These are phyloP conservation scores for Toxicodendron radicans DNA, from an alignment of 345 rosid species.

Conservation along the genomic window DNA sequence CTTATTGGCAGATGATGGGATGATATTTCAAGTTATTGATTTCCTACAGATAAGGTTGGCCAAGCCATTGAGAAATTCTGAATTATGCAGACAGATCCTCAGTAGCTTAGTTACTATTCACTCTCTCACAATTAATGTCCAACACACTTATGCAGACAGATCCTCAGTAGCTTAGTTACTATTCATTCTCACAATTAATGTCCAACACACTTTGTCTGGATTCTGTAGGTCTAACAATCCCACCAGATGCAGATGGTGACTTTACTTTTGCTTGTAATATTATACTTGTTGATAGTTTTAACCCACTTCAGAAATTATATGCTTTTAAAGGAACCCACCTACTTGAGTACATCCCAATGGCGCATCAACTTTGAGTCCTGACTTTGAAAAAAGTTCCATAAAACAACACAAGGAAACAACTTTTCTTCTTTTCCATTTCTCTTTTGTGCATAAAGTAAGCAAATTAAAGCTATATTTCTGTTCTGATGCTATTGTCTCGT, in stretches of 20 bases:
- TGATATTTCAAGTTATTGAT: too few species aligned
- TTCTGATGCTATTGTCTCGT: neutral
- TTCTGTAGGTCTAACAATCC: neutral
- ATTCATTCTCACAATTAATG: neutral
- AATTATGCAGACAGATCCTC: neutral
- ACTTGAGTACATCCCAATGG: neutral
- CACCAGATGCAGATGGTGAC: neutral
- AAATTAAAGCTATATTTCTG: neutral
- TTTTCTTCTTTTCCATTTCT: neutral
- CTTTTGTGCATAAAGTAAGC: slow-evolving; percentile 1
- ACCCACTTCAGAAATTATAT: neutral
- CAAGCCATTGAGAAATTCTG: neutral
- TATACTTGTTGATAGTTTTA: neutral
- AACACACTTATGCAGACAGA: neutral
- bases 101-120: neutral
- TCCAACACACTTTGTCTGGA: neutral
- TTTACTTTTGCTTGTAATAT: neutral
- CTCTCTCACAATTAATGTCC: neutral
- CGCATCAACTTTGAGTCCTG: neutral
- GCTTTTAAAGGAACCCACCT: neutral
- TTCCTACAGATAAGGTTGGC: neutral
- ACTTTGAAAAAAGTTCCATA: neutral
- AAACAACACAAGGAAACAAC: neutral
- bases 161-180: neutral
- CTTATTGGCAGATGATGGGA: neutral